Conservation (phyloP, 2,329 filamentous ascomycete species). For the Aspergillus brasiliensis region DNA sequence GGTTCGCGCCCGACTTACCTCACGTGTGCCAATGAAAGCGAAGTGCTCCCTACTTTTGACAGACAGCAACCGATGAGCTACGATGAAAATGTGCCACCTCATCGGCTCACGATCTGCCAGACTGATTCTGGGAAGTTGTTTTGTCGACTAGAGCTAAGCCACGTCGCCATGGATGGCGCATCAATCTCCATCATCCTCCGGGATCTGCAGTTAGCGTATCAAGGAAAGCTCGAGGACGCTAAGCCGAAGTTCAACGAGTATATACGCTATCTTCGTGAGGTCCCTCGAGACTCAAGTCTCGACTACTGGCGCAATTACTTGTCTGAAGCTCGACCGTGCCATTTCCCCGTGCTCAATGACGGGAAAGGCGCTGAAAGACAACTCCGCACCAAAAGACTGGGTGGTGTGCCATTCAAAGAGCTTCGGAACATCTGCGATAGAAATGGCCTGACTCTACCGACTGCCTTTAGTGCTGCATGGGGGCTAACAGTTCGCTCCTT, state of each 20-base stretch:
- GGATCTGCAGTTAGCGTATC: conserved; percentile 51
- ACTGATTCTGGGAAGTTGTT: conserved; percentile 42
- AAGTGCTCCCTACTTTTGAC: conserved; percentile 34
- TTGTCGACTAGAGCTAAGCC: conserved; percentile 54
- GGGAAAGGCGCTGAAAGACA: conserved; percentile 24
- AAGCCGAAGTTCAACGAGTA: conserved; percentile 41
- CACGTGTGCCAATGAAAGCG: conserved; percentile 32
- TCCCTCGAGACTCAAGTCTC: conserved; percentile 30
- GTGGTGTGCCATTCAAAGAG: conserved; percentile 29
- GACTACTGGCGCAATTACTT: conserved; percentile 44
- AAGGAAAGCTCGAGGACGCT: conserved; percentile 41
- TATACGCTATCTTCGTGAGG: conserved; percentile 33
- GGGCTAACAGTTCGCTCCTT: conserved; percentile 61
- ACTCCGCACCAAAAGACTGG: conserved; percentile 34
- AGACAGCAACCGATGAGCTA: conserved; percentile 30
- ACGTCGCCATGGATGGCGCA: conserved; percentile 55
- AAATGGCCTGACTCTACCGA: conserved; percentile 52
- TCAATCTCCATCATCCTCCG: conserved; percentile 53
- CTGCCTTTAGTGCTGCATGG: conserved; percentile 72
- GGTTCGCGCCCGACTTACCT: conserved; percentile 30
- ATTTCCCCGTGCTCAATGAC: conserved; percentile 41
- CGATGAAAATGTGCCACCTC: conserved; percentile 39
- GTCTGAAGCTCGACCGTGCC: conserved; percentile 34
- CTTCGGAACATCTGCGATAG: conserved; percentile 45
- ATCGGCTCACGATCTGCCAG: conserved; percentile 51